phyloP scores from a whole-genome alignment of 805 yeast species.

The Saccharomycodes ludwigii region DNA sequence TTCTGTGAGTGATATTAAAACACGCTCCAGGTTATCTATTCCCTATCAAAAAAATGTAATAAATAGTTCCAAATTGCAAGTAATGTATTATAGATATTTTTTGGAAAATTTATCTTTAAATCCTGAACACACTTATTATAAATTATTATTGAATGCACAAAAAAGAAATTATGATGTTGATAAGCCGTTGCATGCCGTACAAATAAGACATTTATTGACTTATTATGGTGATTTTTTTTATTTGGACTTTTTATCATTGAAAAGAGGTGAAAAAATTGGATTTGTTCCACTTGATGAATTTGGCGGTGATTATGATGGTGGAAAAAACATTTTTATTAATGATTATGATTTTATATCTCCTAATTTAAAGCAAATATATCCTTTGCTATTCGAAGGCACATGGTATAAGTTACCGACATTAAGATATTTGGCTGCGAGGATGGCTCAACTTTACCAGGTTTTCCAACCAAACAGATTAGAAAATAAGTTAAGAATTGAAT shows the following conservation, averaged over 20 bases:
- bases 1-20: conserved; percentile 46
- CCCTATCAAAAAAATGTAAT: conserved; percentile 42
- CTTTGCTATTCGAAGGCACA: not conserved
- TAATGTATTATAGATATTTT: conserved; percentile 43
- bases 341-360: too few relatives aligned
- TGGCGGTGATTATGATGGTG: not conserved
- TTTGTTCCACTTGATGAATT: conserved; percentile 28
- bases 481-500: conserved; percentile 34
- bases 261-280: conserved; percentile 33
- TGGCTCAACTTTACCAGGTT: conserved; percentile 32
- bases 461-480: conserved; percentile 13
- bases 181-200: conserved; percentile 31
- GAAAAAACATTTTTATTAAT: not conserved
- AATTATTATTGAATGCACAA: conserved; percentile 34
- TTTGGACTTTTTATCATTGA: conserved; percentile 33
- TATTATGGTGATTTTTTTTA: conserved; percentile 25
- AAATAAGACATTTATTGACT: conserved; percentile 28
- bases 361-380: too few relatives aligned
- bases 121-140: conserved; percentile 25
- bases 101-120: conserved; percentile 26
- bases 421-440: conserved; percentile 41
- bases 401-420: conserved; percentile 50
- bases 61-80: conserved; percentile 42
- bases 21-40: conserved; percentile 31
- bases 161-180: conserved; percentile 37